Evolutionary conservation across 2,329 filamentous ascomycete genomes (phyloP), one percentile per base, ranked within the genome.

Genomic region (Neophaeococcomyces mojaviensis): DNA sequence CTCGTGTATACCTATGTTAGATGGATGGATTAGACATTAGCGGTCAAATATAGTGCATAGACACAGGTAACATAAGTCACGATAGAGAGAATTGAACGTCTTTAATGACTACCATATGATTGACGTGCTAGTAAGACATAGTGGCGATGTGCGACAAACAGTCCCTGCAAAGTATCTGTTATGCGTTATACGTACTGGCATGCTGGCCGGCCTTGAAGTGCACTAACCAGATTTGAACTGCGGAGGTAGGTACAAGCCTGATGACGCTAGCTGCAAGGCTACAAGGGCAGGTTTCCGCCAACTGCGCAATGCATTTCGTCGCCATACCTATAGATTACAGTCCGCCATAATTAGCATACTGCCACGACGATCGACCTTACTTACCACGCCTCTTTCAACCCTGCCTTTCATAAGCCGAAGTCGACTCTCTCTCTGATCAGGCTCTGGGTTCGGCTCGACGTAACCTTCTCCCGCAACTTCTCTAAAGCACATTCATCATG

Each of bases 401-500:
- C n/a, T n/a, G n/a, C n/a, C n/a, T n/a, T n/a, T n/a, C n/a, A n/a
- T n/a, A n/a, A n/a, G n/a, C n/a, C n/a, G n/a, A n/a, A n/a, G n/a
- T n/a, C n/a, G n/a, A n/a, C n/a, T n/a, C n/a, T n/a, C n/a, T n/a
- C n/a, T n/a, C n/a, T n/a, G n/a, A n/a, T n/a, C n/a, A n/a, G n/a
- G n/a, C n/a, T n/a, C n/a, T n/a, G n/a, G n/a, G n/a, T n/a, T n/a
- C n/a, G n/a, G n/a, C n/a, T n/a, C n/a, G n/a, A n/a, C n/a, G n/a
- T n/a, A n/a, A n/a, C n/a, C n/a, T n/a, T n/a, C n/a, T n/a, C n/a
- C n/a, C n/a, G n/a, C n/a, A n/a, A n/a, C n/a, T n/a, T n/a, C n/a
- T n/a, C n/a, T n/a, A n/a, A 35, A 15, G 13, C 46, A 58, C n/a
- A 59, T 59, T 60, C 67, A 76, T 56, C 64, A 94, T 94, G 88